phyloP scores from a whole-genome alignment of 2,329 filamentous ascomycete genomes.

The Fusarium graminum region DNA sequence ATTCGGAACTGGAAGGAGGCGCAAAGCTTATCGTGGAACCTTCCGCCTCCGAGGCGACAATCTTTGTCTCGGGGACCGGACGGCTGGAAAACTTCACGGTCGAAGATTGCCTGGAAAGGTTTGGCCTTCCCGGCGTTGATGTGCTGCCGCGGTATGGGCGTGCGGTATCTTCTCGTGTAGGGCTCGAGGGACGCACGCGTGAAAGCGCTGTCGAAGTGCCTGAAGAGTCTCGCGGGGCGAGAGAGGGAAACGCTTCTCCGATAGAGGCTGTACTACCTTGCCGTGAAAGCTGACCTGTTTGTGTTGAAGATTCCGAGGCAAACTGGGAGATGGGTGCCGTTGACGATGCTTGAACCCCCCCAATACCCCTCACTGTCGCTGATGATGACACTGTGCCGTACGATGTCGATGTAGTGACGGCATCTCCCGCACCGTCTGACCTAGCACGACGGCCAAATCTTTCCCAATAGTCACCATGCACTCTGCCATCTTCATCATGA shows the following conservation, averaged over 20 bases:
- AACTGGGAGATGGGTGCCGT: constrained; percentile 19
- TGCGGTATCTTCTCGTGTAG: constrained; percentile 41
- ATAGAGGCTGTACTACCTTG: constrained; percentile 14
- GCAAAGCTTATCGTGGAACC: constrained; percentile 77
- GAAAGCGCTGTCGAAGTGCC: constrained; percentile 16
- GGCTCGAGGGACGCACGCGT: constrained; percentile 47
- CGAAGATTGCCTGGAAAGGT: constrained; percentile 65
- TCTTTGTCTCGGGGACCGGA: constrained; percentile 76
- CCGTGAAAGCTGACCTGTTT: not conserved
- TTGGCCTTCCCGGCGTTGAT: constrained; percentile 57
- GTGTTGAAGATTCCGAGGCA: constrained; percentile 19
- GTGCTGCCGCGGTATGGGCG: constrained; percentile 42
- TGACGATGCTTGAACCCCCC: constrained; percentile 19
- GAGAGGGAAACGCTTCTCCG: constrained; percentile 44
- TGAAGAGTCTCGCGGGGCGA: constrained; percentile 34
- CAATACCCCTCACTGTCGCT: constrained; percentile 38
- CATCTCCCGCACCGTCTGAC: constrained; percentile 18
- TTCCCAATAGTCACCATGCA: constrained; percentile 35
- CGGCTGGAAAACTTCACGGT: constrained; percentile 77
- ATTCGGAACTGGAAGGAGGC: constrained; percentile 49
- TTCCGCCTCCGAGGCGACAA: constrained; percentile 71
- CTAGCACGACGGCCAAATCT: constrained; percentile 32
- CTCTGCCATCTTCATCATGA: constrained; percentile 21
- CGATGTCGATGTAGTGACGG: constrained; percentile 43
- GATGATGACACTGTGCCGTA: constrained; percentile 54